phyloP scores from a whole-genome alignment of 2,329 filamentous ascomycete genomes.

The Colletotrichum plurivorum region DNA sequence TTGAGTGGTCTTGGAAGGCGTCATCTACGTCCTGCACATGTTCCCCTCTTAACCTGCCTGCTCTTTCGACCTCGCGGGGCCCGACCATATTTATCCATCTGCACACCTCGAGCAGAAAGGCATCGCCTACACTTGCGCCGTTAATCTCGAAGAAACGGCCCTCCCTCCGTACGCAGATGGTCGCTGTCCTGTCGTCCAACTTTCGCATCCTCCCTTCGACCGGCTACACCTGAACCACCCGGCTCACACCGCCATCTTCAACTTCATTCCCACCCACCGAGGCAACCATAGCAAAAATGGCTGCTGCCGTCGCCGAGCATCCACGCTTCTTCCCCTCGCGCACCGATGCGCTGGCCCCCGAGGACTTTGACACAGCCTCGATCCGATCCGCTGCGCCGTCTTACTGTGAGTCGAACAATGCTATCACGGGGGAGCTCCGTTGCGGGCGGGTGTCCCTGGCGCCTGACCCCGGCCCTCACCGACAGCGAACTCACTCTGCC shows the following conservation, averaged over 20 bases:
- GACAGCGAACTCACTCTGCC: background rate
- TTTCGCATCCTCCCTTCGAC: conserved; percentile 22
- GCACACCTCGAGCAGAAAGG: background rate
- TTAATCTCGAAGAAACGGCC: conserved; percentile 15
- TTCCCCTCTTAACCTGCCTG: conserved; percentile 10
- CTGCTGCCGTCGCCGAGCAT: conserved; percentile 31
- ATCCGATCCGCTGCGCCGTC: conserved; percentile 78
- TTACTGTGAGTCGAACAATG: conserved; percentile 65
- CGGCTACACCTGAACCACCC: conserved; percentile 11
- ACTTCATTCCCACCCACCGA: background rate
- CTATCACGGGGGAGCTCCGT: conserved; percentile 6
- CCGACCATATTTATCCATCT: background rate
- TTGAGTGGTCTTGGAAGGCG: conserved; percentile 25
- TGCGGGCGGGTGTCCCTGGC: background rate
- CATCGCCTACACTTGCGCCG: conserved; percentile 9
- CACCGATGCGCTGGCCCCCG: conserved; percentile 52
- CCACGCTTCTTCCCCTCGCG: conserved; percentile 39
- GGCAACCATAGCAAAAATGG: conserved; percentile 18
- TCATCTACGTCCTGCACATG: conserved; percentile 15
- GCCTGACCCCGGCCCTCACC: conserved; percentile 12
- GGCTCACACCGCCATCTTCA: background rate
- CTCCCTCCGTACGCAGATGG: conserved; percentile 26
- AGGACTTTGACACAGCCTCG: conserved; percentile 78
- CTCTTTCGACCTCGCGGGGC: background rate
- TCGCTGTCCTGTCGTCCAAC: conserved; percentile 7